Conservation (phyloP, 2,329 filamentous ascomycete genomes). For the Colletotrichum shisoi region DNA sequence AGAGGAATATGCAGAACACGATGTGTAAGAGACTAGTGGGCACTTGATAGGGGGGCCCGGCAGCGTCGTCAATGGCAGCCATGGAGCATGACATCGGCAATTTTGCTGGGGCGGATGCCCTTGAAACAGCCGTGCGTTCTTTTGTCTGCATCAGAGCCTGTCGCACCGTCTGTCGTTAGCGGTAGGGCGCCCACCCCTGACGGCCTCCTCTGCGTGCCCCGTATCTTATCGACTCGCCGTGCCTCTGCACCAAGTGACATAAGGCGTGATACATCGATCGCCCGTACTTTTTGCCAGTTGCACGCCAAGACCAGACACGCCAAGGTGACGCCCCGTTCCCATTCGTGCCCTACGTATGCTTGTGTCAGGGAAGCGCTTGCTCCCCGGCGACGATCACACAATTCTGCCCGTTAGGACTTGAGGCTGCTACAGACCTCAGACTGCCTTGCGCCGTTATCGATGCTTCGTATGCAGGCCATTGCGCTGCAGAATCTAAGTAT, state of each 20-base stretch:
- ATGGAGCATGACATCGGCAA: slow-evolving; percentile 28
- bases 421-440: slow-evolving; percentile 37
- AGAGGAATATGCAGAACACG: background rate
- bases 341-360: background rate
- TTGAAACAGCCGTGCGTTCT: slow-evolving; percentile 37
- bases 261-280: background rate
- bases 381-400: slow-evolving; percentile 35
- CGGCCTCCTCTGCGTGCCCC: background rate
- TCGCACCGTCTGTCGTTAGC: background rate
- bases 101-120: slow-evolving; percentile 22
- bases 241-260: background rate
- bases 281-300: slow-evolving; percentile 3
- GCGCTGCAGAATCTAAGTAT: background rate
- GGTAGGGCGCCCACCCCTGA: background rate
- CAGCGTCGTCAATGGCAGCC: slow-evolving; percentile 13
- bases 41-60: background rate
- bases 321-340: background rate
- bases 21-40: background rate
- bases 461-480: background rate
- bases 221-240: background rate
- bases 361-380: background rate
- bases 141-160: slow-evolving; percentile 11
- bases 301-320: slow-evolving; percentile 9
- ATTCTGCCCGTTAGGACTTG: slow-evolving; percentile 21
- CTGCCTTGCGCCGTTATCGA: slow-evolving; percentile 11